Percentiles rank a stretch among this genome's conserved stretches.
These are phyloP conservation scores for Leccinum ochraceum DNA, from an alignment of 768 basidiomycete species.

Conservation along the genomic window DNA sequence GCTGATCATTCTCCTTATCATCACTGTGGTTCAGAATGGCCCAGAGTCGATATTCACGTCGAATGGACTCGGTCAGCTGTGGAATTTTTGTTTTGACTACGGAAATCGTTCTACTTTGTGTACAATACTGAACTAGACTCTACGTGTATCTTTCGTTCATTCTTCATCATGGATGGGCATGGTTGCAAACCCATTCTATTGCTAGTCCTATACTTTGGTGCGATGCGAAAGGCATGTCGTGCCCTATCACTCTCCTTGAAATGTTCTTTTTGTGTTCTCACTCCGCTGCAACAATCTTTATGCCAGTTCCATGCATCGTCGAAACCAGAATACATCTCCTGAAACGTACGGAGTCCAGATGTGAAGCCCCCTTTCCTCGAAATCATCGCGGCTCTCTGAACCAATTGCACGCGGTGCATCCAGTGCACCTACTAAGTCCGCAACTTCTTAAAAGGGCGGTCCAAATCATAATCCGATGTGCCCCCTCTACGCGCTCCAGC, in stretches of 20 bases:
- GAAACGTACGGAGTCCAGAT: too few relatives aligned
- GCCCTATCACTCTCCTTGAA: conserved; percentile 1
- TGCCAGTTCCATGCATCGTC: too few relatives aligned
- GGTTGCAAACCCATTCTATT: neutral
- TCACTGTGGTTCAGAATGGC: neutral
- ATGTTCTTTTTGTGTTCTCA: neutral
- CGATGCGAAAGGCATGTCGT: neutral
- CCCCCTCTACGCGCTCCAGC: too few relatives aligned
- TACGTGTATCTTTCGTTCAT: neutral
- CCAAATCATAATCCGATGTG: too few relatives aligned
- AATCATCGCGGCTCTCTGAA: too few relatives aligned
- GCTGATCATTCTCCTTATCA: neutral
- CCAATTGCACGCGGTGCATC: too few relatives aligned
- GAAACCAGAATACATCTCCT: too few relatives aligned
- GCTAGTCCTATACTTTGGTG: neutral
- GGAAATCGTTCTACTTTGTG: neutral
- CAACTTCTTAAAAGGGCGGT: too few relatives aligned
- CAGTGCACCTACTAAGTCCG: too few relatives aligned
- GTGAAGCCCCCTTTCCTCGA: too few relatives aligned
- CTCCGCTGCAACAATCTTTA: conserved; percentile 1
- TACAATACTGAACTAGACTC: neutral
- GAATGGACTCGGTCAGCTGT: neutral
- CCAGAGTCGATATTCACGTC: neutral
- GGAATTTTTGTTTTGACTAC: neutral
- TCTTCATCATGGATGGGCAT: neutral